A percentile compares a stretch with the other conserved stretches of the same genome.
Evolutionary conservation across 2,329 filamentous ascomycete species (phyloP).

Genomic region (Hyphodiscus sp.): DNA sequence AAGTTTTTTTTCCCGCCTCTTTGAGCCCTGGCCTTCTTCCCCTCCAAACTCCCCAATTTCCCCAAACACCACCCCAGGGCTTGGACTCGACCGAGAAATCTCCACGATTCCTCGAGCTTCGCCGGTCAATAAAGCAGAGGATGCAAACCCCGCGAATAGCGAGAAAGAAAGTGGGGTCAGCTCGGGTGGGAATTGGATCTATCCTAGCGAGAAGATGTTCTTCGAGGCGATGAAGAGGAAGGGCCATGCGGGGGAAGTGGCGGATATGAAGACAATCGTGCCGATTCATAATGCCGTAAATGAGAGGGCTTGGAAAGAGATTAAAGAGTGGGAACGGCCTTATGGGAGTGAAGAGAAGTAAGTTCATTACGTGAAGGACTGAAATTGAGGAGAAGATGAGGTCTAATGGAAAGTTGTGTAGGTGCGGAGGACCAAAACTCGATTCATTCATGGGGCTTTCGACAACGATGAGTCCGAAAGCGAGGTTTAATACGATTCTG

Average conservation of each 20-base stretch:
- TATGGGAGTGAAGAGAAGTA: conserved; percentile 53
- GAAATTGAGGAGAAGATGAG: too few relatives aligned
- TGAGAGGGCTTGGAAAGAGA: conserved; percentile 91
- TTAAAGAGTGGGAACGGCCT: conserved; percentile 78
- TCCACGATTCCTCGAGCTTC: conserved; percentile 70
- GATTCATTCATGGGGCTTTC: conserved; percentile 75
- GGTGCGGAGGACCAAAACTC: conserved; percentile 72
- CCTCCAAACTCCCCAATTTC: conserved; percentile 6
- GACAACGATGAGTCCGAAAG: conserved; percentile 68
- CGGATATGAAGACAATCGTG: conserved; percentile 86
- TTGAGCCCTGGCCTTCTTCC: conserved; percentile 17
- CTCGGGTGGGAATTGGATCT: conserved; percentile 84
- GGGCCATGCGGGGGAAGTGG: conserved; percentile 60
- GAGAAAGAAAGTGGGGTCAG: conserved; percentile 70
- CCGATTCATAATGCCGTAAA: conserved; percentile 99
- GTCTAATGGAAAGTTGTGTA: conserved; percentile 18
- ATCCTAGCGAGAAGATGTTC: conserved; percentile 95
- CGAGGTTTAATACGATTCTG: conserved; percentile 72
- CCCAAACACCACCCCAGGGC: conserved; percentile 22
- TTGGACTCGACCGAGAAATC: conserved; percentile 64
- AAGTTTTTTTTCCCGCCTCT: conserved; percentile 5
- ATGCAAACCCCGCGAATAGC: conserved; percentile 56
- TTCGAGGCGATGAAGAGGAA: conserved; percentile 96
- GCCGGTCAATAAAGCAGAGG: conserved; percentile 33
- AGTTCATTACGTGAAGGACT: conserved; percentile 17